These are phyloP conservation scores for Croton laevigatus DNA, from an alignment of 441 rosid genomes.

Conservation along the genomic window DNA sequence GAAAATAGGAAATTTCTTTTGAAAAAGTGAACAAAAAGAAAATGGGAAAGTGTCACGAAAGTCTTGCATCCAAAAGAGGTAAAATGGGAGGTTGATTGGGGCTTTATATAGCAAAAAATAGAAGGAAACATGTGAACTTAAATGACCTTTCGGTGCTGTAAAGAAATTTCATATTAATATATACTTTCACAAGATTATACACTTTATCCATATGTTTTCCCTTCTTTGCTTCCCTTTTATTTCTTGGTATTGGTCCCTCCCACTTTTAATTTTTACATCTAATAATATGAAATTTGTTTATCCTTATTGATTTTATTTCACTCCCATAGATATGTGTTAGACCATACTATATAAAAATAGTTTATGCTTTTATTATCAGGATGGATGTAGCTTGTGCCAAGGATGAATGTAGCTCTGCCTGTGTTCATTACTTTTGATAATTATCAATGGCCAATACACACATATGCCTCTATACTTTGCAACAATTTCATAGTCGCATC, in stretches of 20 bases:
- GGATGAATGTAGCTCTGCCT: too few species aligned
- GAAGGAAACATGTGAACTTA: slow-evolving; percentile 52
- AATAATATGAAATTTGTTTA: too few species aligned
- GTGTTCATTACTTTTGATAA: too few species aligned
- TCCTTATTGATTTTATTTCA: too few species aligned
- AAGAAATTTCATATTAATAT: not conserved
- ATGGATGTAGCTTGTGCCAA: too few species aligned
- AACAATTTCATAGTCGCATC: too few species aligned
- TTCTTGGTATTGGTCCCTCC: slow-evolving; percentile 9
- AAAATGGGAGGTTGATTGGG: slow-evolving; percentile 19
- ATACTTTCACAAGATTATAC: not conserved
- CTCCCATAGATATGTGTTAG: too few species aligned
- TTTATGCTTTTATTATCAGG: too few species aligned
- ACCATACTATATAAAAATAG: too few species aligned
- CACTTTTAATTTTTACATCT: not conserved
- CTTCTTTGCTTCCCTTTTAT: not conserved
- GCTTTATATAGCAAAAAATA: slow-evolving; percentile 27
- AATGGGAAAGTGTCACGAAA: slow-evolving; percentile 50
- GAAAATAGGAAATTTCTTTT: slow-evolving; percentile 19
- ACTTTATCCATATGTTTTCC: not conserved
- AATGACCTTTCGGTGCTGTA: slow-evolving; percentile 48
- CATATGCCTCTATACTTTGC: too few species aligned
- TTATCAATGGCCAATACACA: too few species aligned
- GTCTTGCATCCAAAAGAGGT: slow-evolving; percentile 49
- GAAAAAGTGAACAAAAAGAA: slow-evolving; percentile 14